These are phyloP conservation scores for Claviceps fusiformis DNA, from an alignment of 2,329 filamentous ascomycete genomes.

Conservation along the genomic window DNA sequence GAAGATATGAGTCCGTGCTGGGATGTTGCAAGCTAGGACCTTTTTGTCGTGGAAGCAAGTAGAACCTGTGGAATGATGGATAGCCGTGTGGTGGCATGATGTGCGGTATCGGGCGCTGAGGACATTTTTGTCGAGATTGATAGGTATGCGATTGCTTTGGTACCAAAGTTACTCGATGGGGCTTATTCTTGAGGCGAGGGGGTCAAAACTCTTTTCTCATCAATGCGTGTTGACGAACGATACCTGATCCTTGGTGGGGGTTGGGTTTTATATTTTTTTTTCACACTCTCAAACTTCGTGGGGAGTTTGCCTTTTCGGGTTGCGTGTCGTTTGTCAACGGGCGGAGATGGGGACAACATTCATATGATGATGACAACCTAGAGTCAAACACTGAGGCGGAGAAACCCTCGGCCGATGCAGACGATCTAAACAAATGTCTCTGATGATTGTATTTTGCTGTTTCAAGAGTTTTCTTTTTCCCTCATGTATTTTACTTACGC, in stretches of 20 bases:
- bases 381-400: constrained; percentile 93
- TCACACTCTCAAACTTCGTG: constrained; percentile 24
- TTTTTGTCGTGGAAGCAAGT: constrained; percentile 5
- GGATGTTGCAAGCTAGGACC: constrained; percentile 10
- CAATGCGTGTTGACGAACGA: constrained; percentile 6
- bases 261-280: constrained; percentile 3
- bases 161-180: constrained; percentile 93
- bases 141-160: constrained; percentile 94
- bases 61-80: constrained; percentile 24
- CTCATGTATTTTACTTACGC: too few species aligned
- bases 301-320: constrained; percentile 25
- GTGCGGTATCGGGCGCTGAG: constrained; percentile 34
- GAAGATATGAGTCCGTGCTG: constrained; percentile 74
- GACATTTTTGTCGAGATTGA: constrained; percentile 79
- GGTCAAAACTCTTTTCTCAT: constrained; percentile 23
- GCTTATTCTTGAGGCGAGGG: constrained; percentile 99
- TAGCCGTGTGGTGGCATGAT: constrained; percentile 35
- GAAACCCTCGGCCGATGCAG: constrained; percentile 18
- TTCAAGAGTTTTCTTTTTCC: background rate
- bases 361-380: constrained; percentile 77
- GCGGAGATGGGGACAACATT: constrained; percentile 36
- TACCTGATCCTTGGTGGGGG: constrained; percentile 7
- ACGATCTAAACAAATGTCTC: constrained; percentile 17
- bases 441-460: constrained; percentile 9
- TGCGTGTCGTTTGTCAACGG: constrained; percentile 7